Percentiles rank a stretch among this genome's conserved stretches.
phyloP scores from a whole-genome alignment of 768 basidiomycete species.

The Lanmaoa pseudosensibilis region DNA sequence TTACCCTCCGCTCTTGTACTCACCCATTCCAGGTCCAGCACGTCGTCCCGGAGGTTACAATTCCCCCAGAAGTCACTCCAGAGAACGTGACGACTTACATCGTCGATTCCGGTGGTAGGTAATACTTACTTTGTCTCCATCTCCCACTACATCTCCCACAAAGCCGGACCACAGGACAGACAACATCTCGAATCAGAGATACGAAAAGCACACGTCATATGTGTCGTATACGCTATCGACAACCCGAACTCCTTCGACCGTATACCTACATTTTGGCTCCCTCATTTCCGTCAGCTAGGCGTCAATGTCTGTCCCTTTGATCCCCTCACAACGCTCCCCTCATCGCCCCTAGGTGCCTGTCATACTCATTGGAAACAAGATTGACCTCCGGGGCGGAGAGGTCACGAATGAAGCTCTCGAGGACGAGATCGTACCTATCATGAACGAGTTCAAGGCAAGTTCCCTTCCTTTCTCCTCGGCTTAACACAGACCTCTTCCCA shows the following conservation, averaged over 20 bases:
- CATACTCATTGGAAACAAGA: slow-evolving; percentile 97
- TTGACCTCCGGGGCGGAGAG: slow-evolving; percentile 89
- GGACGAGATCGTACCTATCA: slow-evolving; percentile 93
- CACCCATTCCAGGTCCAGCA: slow-evolving; percentile 73
- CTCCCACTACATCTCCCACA: slow-evolving; percentile 8
- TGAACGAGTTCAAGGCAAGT: slow-evolving; percentile 96
- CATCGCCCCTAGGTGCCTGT: slow-evolving; percentile 73
- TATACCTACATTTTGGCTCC: slow-evolving; percentile 97
- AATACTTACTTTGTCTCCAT: background rate
- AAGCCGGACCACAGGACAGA: slow-evolving; percentile 85
- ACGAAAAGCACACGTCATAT: slow-evolving; percentile 96
- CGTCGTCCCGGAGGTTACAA: slow-evolving; percentile 94
- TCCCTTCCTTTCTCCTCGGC: background rate
- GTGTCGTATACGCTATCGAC: slow-evolving; percentile 96
- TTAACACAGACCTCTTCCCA: slow-evolving; percentile 33
- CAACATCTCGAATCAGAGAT: slow-evolving; percentile 92
- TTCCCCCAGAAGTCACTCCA: slow-evolving; percentile 95
- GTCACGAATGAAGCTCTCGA: slow-evolving; percentile 94
- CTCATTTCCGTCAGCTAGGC: slow-evolving; percentile 89
- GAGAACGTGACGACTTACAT: slow-evolving; percentile 98
- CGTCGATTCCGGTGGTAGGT: slow-evolving; percentile 92
- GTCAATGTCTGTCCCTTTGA: slow-evolving; percentile 71
- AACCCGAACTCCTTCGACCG: slow-evolving; percentile 96
- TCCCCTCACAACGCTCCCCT: slow-evolving; percentile 1
- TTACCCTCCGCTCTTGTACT: background rate